Evolutionary conservation across 345 rosid genomes (phyloP).

Genomic region (Passiflora organensis): DNA sequence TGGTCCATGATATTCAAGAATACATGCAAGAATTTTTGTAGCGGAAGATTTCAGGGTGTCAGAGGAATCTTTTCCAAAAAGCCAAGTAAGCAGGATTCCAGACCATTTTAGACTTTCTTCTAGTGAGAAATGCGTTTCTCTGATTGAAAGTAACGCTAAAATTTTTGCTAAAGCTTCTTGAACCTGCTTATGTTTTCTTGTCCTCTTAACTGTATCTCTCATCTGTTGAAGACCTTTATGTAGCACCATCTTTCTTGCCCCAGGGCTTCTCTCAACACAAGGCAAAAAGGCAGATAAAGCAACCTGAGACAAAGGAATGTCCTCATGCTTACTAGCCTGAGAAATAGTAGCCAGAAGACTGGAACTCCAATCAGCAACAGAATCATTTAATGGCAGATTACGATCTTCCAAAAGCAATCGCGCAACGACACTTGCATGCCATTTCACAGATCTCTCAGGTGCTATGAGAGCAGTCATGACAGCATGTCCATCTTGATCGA

Average conservation of each 20-base stretch:
- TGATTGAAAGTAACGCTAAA: constrained; percentile 60
- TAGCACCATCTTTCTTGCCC: constrained; percentile 58
- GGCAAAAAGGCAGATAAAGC: constrained; percentile 83
- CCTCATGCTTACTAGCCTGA: constrained; percentile 79
- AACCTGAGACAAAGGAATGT: constrained; percentile 68
- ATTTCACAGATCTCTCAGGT: constrained; percentile 97
- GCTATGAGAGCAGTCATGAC: constrained; percentile 85
- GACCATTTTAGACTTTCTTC: constrained; percentile 96
- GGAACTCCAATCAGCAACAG: constrained; percentile 90
- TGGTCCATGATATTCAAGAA: constrained; percentile 78
- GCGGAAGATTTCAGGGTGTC: constrained; percentile 62
- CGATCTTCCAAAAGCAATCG: constrained; percentile 76
- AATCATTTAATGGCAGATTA: constrained; percentile 69
- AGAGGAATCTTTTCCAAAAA: constrained; percentile 56
- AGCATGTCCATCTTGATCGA: constrained; percentile 83
- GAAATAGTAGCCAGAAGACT: constrained; percentile 76
- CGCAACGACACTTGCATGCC: constrained; percentile 98
- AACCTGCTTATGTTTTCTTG: constrained; percentile 55
- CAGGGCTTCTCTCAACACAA: constrained; percentile 74
- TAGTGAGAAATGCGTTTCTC: constrained; percentile 64
- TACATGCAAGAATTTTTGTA: constrained; percentile 64
- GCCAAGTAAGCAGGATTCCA: constrained; percentile 77
- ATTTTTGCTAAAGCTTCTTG: constrained; percentile 91
- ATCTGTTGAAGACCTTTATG: constrained; percentile 80
- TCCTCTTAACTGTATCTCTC: constrained; percentile 71